phyloP scores from a whole-genome alignment of 768 basidiomycete species.

The Pulveroboletus sp. region DNA sequence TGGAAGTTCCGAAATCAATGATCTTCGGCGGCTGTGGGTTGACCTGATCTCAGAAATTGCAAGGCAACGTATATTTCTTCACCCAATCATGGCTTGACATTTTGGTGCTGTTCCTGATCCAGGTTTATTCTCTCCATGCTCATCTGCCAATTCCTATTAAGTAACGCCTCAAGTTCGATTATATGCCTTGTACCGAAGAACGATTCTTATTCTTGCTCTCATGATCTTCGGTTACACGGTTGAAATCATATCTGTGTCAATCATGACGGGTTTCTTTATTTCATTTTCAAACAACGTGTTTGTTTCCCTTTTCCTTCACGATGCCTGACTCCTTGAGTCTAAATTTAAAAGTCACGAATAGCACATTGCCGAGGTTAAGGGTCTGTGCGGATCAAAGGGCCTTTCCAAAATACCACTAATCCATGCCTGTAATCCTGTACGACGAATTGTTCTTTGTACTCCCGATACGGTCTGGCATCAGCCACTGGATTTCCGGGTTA shows the following conservation, averaged over 20 bases:
- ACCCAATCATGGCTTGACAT: no score
- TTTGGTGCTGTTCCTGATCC: no score
- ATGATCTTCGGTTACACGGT: no score
- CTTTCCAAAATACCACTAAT: constrained; percentile 6
- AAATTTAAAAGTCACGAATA: neutral
- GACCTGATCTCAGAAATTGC: no score
- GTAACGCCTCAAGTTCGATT: no score
- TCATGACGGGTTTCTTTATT: constrained; percentile 3
- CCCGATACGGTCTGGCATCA: constrained; percentile 2
- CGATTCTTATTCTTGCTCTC: no score
- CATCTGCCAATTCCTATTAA: no score
- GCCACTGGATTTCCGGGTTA: neutral
- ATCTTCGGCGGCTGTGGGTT: no score
- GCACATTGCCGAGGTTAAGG: neutral
- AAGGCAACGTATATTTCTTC: no score
- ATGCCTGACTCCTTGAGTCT: neutral
- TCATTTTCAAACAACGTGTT: constrained; percentile 2
- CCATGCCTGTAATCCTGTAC: constrained; percentile 8
- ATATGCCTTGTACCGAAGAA: no score
- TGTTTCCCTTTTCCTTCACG: neutral
- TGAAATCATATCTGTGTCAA: neutral
- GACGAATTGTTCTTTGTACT: constrained; percentile 10
- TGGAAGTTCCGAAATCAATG: no score
- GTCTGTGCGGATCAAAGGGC: constrained; percentile 3
- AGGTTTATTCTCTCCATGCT: no score